Percentiles rank a stretch among this genome's conserved stretches.
Evolutionary conservation across 2,329 filamentous ascomycete species (phyloP).

Genomic region (Fusarium abutilonis): DNA sequence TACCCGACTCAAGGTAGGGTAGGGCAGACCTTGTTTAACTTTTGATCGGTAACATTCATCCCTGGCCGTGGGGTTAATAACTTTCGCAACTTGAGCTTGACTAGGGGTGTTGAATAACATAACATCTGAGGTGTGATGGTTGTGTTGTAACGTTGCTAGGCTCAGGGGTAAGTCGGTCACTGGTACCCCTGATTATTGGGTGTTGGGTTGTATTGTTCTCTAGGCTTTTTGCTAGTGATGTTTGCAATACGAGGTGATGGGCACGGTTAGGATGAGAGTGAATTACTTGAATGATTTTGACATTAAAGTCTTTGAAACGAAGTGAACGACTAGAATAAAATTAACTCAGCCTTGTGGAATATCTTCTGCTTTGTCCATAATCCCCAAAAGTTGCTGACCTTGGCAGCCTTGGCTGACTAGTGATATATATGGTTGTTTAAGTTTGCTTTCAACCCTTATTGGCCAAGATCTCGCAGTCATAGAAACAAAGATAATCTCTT

Average conservation of each 20-base stretch:
- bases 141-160: not conserved
- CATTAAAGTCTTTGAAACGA: too few species aligned
- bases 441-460: not conserved
- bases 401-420: not conserved
- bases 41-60: not conserved
- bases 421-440: not conserved
- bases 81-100: constrained; percentile 8
- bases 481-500: not conserved
- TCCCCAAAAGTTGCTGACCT: not conserved
- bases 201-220: not conserved
- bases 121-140: not conserved
- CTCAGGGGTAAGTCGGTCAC: constrained; percentile 1
- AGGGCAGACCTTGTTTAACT: not conserved
- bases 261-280: too few species aligned
- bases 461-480: not conserved
- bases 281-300: too few species aligned
- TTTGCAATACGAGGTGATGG: too few species aligned
- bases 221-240: not conserved
- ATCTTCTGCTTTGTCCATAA: not conserved
- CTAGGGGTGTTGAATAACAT: not conserved
- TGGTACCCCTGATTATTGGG: not conserved
- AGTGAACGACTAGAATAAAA: not conserved
- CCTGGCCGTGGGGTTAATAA: not conserved
- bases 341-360: not conserved
- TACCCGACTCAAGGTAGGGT: not conserved